Percentiles rank a stretch among this genome's conserved stretches.
phyloP scores from a whole-genome alignment of 1,284 basidiomycete species.

The Paramarasmius palmivorus region DNA sequence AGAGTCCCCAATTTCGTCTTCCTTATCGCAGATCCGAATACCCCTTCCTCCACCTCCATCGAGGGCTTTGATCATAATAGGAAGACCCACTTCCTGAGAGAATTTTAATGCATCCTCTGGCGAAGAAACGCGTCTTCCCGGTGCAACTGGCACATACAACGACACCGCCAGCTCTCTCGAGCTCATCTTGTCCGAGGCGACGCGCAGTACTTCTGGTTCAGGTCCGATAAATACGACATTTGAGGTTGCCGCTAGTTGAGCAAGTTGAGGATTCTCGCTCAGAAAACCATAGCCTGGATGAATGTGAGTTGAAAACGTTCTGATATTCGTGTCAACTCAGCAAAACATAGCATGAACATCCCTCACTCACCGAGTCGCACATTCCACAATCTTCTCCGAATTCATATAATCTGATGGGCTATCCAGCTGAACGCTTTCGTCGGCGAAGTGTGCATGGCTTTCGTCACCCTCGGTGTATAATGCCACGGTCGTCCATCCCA shows the following conservation, averaged over 20 bases:
- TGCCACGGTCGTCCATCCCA: constrained; percentile 34
- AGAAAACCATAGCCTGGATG: constrained; percentile 52
- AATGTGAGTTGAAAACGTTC: constrained; percentile 35
- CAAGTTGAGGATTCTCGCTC: constrained; percentile 47
- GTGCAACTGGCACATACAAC: constrained; percentile 43
- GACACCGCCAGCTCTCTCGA: constrained; percentile 48
- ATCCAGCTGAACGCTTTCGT: constrained; percentile 32
- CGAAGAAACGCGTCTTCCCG: constrained; percentile 38
- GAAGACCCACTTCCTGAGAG: constrained; percentile 40
- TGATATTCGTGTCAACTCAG: constrained; percentile 6
- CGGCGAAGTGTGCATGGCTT: constrained; percentile 35
- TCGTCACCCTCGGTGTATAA: constrained; percentile 32
- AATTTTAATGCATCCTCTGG: constrained; percentile 32
- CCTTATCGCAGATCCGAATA: constrained; percentile 37
- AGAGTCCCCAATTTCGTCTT: constrained; percentile 34
- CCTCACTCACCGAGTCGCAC: constrained; percentile 26
- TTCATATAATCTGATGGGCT: constrained; percentile 27
- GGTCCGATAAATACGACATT: constrained; percentile 51
- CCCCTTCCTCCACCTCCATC: constrained; percentile 60
- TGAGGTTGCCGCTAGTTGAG: constrained; percentile 35
- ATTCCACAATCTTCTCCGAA: constrained; percentile 26
- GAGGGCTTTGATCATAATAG: constrained; percentile 55
- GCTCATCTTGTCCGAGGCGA: constrained; percentile 53
- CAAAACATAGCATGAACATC: neutral
- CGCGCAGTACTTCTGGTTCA: constrained; percentile 39